Base-by-base conservation (phyloP, 208 protist species). In the Crithidia acanthocephali region DNA sequence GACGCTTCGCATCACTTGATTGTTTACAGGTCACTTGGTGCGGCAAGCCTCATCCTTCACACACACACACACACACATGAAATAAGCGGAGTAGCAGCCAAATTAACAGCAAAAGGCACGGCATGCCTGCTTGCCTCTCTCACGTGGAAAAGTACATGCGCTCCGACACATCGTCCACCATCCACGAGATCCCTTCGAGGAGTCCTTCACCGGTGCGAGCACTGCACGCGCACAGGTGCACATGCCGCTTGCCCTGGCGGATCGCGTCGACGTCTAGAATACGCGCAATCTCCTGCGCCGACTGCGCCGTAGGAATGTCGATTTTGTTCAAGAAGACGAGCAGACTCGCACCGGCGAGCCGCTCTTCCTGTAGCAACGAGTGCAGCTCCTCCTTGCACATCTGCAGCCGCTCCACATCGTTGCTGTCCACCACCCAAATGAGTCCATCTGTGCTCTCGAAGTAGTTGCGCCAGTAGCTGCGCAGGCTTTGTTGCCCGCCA, bases 271-370 rank as follows among this genome's bases (percentile, higher is more conserved):
- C 77, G 50, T 97, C 92, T 42, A 96, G 76, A 11, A 88, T 57
- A 28, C 59, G 45, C 23, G 90, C 88, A 67, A 97, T 92, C 22
- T 95, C 82, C 32, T 58, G 74, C 32, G 90, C 80, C 27, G 79
- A 51, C 23, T 95, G 76, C 9, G 93, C 76, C 2, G 81, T 89
- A 40, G 87, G 76, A 25, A 99, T 91, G 81, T 99, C 99, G 63
- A 99, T 95, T 84, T 99, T 99, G 84, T 99, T 99, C 33, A 99
- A 95, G 69, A 99, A 99, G n/a, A 99, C 89, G 1, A 99, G 85
- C 60, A 99, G 80, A 44, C 98, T 98, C 11, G 98, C 98, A 6
- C 98, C 99, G 15, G 98, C 98, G 0, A 99, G 85, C 23, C 98
- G 93, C 87, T 99, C 97, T 73, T 99, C 97, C 48, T 95, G 79